Percentiles rank a stretch among this genome's conserved stretches.
Evolutionary conservation across 305 asterid species (phyloP).

Genomic region (Solanum chacoense): DNA sequence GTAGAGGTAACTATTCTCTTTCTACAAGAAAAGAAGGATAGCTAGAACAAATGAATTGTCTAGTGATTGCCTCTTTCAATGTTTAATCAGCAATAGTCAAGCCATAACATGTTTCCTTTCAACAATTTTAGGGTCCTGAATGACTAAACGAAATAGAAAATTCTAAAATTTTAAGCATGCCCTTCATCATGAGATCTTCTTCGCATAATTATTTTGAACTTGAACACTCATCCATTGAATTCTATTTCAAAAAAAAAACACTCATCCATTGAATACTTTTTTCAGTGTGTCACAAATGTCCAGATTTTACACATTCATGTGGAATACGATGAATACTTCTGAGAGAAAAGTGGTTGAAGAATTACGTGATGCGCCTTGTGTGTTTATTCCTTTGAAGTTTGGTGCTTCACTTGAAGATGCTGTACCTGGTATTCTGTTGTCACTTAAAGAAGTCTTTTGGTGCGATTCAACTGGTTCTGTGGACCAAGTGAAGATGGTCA

Average conservation of each 20-base stretch:
- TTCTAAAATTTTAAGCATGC: not conserved
- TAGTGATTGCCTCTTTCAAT: not conserved
- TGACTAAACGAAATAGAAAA: not conserved
- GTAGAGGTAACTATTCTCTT: not conserved
- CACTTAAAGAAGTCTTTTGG: constrained; percentile 77
- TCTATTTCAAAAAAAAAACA: not conserved
- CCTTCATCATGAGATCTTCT: not conserved
- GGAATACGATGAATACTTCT: constrained; percentile 59
- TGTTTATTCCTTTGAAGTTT: constrained; percentile 58
- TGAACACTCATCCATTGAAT: not conserved
- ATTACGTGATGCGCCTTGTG: constrained; percentile 58
- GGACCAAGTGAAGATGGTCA: constrained; percentile 29
- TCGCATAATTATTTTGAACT: not conserved
- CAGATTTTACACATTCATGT: constrained; percentile 56
- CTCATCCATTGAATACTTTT: not conserved
- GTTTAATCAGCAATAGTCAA: not conserved
- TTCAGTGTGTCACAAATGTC: constrained; percentile 79
- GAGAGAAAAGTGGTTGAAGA: constrained; percentile 47
- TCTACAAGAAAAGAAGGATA: not conserved
- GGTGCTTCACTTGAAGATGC: constrained; percentile 39
- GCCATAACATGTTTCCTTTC: not conserved
- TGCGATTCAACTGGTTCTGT: constrained; percentile 45
- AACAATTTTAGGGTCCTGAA: not conserved
- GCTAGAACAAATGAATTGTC: not conserved
- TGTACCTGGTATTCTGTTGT: constrained; percentile 56